Evolutionary conservation across 352 stramenopile species (phyloP).

Genomic region (Phytophthora vignae): DNA sequence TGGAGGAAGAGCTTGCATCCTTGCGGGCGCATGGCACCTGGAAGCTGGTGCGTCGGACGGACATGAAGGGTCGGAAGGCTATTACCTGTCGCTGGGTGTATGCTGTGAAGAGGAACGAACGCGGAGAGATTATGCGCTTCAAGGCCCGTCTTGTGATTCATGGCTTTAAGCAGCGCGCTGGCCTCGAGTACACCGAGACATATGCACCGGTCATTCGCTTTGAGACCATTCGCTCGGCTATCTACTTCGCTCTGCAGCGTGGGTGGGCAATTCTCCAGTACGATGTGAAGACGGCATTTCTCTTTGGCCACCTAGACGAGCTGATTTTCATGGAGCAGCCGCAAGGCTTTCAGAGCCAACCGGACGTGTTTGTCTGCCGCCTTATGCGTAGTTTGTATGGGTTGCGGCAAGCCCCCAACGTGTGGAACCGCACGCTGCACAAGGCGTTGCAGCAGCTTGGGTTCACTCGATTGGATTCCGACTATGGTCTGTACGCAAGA

Average conservation of each 20-base stretch:
- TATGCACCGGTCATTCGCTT: conserved; percentile 25
- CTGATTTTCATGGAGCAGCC: conserved; percentile 9
- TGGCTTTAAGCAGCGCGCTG: conserved; percentile 13
- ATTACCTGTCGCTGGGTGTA: conserved; percentile 22
- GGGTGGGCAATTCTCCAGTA: conserved; percentile 21
- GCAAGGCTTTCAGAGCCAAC: not conserved
- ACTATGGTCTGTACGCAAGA: conserved; percentile 21
- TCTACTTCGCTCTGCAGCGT: conserved; percentile 15
- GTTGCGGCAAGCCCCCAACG: conserved; percentile 10
- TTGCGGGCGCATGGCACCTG: not conserved
- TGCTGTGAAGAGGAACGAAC: conserved; percentile 15
- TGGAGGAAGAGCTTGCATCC: not conserved
- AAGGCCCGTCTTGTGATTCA: conserved; percentile 23
- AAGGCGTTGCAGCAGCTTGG: conserved; percentile 1
- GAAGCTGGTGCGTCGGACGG: not conserved
- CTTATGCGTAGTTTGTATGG: conserved; percentile 16
- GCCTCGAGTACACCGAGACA: conserved; percentile 20
- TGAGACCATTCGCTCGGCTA: conserved; percentile 14
- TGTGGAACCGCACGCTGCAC: conserved; percentile 26
- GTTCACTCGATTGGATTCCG: conserved; percentile 9
- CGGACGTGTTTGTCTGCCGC: not conserved
- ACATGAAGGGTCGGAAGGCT: not conserved
- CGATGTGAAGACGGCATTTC: conserved; percentile 21
- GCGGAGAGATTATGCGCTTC: conserved; percentile 2
- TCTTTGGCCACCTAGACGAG: conserved; percentile 10